These are phyloP conservation scores for Taphrina flavorubra DNA, from an alignment of 1,139 yeast genomes.

Conservation along the genomic window DNA sequence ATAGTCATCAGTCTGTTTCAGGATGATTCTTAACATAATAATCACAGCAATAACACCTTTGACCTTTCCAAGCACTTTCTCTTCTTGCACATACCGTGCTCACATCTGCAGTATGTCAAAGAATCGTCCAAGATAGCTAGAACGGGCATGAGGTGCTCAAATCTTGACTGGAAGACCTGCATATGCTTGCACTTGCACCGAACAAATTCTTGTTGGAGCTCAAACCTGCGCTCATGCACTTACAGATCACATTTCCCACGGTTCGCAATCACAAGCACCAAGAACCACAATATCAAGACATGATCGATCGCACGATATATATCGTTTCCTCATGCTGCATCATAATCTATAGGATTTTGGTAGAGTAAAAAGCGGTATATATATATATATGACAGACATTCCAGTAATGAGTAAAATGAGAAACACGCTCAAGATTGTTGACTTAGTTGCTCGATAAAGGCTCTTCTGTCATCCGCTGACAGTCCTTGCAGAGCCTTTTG, in stretches of 20 bases:
- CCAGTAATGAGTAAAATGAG: not conserved
- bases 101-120: not conserved
- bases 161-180: no score
- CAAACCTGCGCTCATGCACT: not conserved
- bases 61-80: conserved; percentile 13
- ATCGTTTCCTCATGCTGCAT: not conserved
- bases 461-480: conserved; percentile 38
- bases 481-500: conserved; percentile 38
- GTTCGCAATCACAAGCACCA: not conserved
- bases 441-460: conserved; percentile 22
- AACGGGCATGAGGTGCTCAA: no score
- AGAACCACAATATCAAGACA: not conserved
- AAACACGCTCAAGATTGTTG: not conserved
- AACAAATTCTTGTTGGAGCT: not conserved
- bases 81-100: conserved; percentile 14
- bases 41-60: conserved; percentile 17
- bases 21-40: conserved; percentile 38
- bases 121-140: no score
- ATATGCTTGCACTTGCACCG: no score
- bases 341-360: not conserved
- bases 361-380: not conserved
- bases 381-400: not conserved
- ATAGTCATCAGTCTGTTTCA: conserved; percentile 37
- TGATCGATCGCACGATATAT: not conserved
- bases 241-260: conserved; percentile 1